Conservation (phyloP, 2,329 filamentous ascomycete genomes). For the Conoideocrella luteorostrata region DNA sequence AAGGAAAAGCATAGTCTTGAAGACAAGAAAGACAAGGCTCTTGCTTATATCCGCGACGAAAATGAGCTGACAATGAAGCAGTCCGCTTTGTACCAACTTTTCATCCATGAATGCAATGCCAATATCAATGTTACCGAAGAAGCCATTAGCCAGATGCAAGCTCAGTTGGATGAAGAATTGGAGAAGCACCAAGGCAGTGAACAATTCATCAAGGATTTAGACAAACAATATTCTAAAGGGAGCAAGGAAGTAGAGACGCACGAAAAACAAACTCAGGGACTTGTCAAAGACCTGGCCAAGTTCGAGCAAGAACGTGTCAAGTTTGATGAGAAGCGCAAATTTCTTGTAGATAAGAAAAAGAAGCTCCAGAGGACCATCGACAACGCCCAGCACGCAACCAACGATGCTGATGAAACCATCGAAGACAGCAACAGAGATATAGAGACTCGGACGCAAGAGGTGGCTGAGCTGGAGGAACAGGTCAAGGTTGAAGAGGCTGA, state of each 20-base stretch:
- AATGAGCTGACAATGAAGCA: slow-evolving; percentile 89
- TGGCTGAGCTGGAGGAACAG: slow-evolving; percentile 66
- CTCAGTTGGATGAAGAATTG: slow-evolving; percentile 76
- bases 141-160: slow-evolving; percentile 84
- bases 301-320: slow-evolving; percentile 97
- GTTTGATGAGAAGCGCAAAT: slow-evolving; percentile 96
- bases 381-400: slow-evolving; percentile 65
- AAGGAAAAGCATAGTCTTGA: slow-evolving; percentile 91
- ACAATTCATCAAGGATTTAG: slow-evolving; percentile 80
- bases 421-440: slow-evolving; percentile 75
- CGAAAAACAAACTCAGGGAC: slow-evolving; percentile 71
- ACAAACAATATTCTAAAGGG: slow-evolving; percentile 78
- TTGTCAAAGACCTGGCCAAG: slow-evolving; percentile 82
- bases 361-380: slow-evolving; percentile 87
- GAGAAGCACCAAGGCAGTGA: slow-evolving; percentile 89
- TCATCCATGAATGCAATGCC: slow-evolving; percentile 79
- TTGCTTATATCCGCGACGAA: slow-evolving; percentile 84
- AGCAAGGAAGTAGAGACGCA: slow-evolving; percentile 75
- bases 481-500: slow-evolving; percentile 77
- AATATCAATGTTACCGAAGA: slow-evolving; percentile 86
- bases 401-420: slow-evolving; percentile 71
- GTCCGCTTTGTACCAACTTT: slow-evolving; percentile 86
- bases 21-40: slow-evolving; percentile 92
- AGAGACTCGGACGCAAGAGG: slow-evolving; percentile 67
- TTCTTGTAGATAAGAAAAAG: slow-evolving; percentile 82